These are phyloP conservation scores for Galeopsis tetrahit DNA, from an alignment of 257 asterid species.

Conservation along the genomic window DNA sequence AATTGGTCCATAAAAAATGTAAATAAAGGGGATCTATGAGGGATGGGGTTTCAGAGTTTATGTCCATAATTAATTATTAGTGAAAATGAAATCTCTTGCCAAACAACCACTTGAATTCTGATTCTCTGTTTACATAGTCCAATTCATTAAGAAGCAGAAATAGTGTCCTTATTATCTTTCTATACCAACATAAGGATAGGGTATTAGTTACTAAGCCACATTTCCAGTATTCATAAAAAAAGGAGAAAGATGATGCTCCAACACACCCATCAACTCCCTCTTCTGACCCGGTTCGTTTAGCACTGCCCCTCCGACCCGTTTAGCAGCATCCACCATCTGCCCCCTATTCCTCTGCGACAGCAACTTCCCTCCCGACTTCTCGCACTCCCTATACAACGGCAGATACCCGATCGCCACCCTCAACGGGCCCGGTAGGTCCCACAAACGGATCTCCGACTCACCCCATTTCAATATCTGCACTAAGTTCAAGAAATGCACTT, in stretches of 20 bases:
- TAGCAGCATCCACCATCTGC: conserved; percentile 66
- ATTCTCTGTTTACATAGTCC: background rate
- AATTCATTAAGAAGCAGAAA: background rate
- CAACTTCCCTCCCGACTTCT: conserved; percentile 57
- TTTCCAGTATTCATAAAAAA: conserved; percentile 55
- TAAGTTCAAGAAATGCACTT: conserved; percentile 58
- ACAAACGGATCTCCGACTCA: conserved; percentile 45
- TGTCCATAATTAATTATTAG: background rate
- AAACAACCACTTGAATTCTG: conserved; percentile 13
- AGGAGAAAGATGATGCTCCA: conserved; percentile 74
- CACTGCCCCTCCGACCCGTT: conserved; percentile 59
- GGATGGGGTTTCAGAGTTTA: too few relatives aligned
- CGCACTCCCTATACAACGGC: conserved; percentile 71
- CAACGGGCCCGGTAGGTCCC: conserved; percentile 69
- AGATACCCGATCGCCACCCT: conserved; percentile 72
- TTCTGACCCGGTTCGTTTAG: conserved; percentile 53
- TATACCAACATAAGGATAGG: conserved; percentile 12
- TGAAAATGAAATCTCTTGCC: background rate
- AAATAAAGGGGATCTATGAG: too few relatives aligned
- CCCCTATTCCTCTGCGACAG: conserved; percentile 70
- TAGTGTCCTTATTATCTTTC: conserved; percentile 12
- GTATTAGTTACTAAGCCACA: conserved; percentile 38
- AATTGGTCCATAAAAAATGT: too few relatives aligned
- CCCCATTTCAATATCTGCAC: conserved; percentile 57
- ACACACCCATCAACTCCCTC: conserved; percentile 59